Evolutionary conservation across 768 basidiomycete genomes (phyloP).

Genomic region (Lactarius sanguifluus): DNA sequence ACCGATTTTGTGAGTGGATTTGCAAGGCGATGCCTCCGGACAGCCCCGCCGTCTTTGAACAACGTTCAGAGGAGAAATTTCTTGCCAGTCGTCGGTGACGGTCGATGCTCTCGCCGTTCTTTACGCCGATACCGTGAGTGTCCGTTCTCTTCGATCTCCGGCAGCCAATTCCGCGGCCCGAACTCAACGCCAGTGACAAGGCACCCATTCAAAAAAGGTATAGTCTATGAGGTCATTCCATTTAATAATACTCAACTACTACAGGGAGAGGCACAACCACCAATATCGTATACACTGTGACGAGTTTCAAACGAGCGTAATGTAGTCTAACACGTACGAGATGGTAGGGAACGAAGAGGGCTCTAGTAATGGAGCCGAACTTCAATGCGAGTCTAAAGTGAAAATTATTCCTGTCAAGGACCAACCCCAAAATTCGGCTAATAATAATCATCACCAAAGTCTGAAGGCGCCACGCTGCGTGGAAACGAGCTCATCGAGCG

Average conservation of each 20-base stretch:
- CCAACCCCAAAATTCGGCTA: not conserved
- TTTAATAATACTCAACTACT: conserved; percentile 2
- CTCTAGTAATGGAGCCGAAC: not conserved
- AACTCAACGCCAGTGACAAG: conserved; percentile 11
- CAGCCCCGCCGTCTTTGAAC: not conserved
- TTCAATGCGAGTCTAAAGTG: not conserved
- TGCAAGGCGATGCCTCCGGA: not conserved
- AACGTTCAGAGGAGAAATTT: not conserved
- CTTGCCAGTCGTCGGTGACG: not conserved
- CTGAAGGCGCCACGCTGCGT: conserved; percentile 20
- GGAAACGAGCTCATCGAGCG: conserved; percentile 21
- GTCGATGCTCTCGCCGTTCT: conserved; percentile 8
- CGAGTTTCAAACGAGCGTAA: conserved; percentile 16
- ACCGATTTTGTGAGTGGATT: not conserved
- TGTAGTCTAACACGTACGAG: not conserved
- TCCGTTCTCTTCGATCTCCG: conserved; percentile 1
- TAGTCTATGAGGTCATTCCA: not conserved
- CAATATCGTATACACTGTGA: not conserved
- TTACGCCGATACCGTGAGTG: not conserved
- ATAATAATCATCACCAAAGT: conserved; percentile 15
- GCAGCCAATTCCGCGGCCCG: conserved; percentile 1
- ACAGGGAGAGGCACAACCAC: not conserved
- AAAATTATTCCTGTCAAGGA: not conserved
- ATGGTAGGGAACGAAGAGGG: not conserved
- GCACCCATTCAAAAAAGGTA: not conserved